A percentile compares a stretch with the other conserved stretches of the same genome.
Evolutionary conservation across 257 asterid species (phyloP).

Genomic region (Ballota nigra): DNA sequence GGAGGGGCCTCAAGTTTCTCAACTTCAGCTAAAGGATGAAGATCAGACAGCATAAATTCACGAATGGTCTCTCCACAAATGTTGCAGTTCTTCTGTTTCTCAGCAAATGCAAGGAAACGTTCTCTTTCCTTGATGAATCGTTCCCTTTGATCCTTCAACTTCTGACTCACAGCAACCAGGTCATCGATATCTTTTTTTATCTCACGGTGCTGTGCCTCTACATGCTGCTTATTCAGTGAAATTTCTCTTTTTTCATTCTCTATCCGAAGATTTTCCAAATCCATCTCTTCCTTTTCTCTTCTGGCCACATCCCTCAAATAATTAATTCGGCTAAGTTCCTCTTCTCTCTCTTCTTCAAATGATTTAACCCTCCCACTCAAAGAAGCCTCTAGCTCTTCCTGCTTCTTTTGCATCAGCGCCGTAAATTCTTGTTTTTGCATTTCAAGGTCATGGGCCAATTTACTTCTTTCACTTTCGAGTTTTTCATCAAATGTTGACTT

Average conservation of each 20-base stretch:
- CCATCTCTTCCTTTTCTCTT: constrained; percentile 91
- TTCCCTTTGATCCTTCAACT: constrained; percentile 89
- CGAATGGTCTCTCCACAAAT: constrained; percentile 66
- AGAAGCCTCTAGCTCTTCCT: constrained; percentile 71
- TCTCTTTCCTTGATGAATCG: constrained; percentile 78
- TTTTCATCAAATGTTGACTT: constrained; percentile 58
- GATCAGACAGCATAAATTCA: constrained; percentile 73
- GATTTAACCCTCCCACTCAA: constrained; percentile 53
- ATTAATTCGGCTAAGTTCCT: constrained; percentile 57
- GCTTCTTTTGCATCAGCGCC: constrained; percentile 53
- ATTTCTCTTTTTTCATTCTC: constrained; percentile 75
- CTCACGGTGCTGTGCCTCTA: constrained; percentile 74
- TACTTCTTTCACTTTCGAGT: constrained; percentile 50
- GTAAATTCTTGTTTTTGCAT: constrained; percentile 70
- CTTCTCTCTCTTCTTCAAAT: constrained; percentile 65
- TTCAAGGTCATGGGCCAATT: constrained; percentile 66
- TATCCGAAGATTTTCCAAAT: constrained; percentile 47
- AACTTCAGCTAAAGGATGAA: constrained; percentile 52
- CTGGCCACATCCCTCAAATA: constrained; percentile 66
- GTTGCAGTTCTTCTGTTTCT: constrained; percentile 67
- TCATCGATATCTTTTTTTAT: constrained; percentile 86
- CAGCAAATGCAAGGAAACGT: constrained; percentile 65
- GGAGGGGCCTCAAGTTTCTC: constrained; percentile 54
- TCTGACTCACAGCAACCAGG: constrained; percentile 73
- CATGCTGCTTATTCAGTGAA: constrained; percentile 62